Evolutionary conservation across 225 moss, liverwort and hornwort species (phyloP).

Genomic region (Polytrichum formosum): DNA sequence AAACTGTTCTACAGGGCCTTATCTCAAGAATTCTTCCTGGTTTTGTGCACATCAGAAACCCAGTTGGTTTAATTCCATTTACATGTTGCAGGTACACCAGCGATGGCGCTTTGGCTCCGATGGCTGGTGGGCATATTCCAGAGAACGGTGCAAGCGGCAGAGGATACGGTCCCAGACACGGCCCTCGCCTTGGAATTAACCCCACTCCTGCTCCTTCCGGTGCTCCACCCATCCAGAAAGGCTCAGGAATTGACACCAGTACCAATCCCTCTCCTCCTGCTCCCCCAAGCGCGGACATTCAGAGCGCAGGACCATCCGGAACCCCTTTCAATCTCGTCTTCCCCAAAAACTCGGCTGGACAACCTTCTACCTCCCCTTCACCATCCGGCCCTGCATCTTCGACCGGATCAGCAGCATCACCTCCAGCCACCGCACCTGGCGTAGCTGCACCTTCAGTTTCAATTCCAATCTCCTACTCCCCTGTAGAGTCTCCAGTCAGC

Average conservation of each 20-base stretch:
- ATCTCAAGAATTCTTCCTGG: no score
- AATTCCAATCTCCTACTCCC: not conserved
- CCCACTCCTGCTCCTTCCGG: slow-evolving; percentile 10
- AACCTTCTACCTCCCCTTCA: not conserved
- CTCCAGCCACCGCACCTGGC: slow-evolving; percentile 8
- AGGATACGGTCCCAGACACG: not conserved
- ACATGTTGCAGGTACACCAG: not conserved
- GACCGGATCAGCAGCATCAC: not conserved
- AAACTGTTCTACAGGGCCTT: no score
- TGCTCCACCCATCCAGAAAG: slow-evolving; percentile 2
- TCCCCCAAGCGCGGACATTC: not conserved
- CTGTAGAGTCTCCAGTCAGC: not conserved
- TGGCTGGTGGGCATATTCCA: not conserved
- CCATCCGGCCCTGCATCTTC: slow-evolving; percentile 21
- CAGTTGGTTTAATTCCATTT: not conserved
- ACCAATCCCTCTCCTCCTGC: slow-evolving; percentile 1
- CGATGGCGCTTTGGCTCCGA: slow-evolving; percentile 5
- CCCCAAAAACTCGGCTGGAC: no score
- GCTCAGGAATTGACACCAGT: not conserved
- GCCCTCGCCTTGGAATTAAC: not conserved
- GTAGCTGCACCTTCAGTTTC: not conserved
- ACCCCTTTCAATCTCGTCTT: not conserved
- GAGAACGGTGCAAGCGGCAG: slow-evolving; percentile 6
- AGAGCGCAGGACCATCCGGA: not conserved
- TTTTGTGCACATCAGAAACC: not conserved